These are phyloP conservation scores for Sphagnum tenellum DNA, from an alignment of 225 moss, liverwort and hornwort genomes.

Conservation along the genomic window DNA sequence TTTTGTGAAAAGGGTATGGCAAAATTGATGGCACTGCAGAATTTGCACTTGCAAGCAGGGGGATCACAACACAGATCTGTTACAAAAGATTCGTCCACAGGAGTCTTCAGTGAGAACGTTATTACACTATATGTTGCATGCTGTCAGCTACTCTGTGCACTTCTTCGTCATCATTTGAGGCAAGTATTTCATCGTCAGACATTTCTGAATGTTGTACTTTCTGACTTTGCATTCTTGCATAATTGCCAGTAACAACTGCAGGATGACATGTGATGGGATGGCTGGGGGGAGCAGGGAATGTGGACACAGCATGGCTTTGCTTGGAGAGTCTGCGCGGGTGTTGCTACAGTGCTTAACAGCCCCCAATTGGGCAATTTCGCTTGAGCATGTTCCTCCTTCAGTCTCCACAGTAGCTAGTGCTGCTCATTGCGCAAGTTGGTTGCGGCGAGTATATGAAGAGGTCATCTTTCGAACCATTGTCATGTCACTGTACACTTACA, in stretches of 20 bases:
- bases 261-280: not conserved
- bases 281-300: conserved; percentile 49
- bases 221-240: no score
- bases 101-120: conserved; percentile 15
- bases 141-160: conserved; percentile 83
- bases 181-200: conserved; percentile 7
- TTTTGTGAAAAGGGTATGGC: conserved; percentile 39
- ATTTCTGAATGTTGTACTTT: no score
- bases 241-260: no score
- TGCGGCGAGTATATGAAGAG: conserved; percentile 93
- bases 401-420: conserved; percentile 31
- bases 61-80: no score
- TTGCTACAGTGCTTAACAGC: conserved; percentile 64
- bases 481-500: no score
- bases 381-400: conserved; percentile 13
- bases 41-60: no score
- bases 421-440: conserved; percentile 74
- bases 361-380: conserved; percentile 41
- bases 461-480: conserved; percentile 12
- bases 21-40: no score
- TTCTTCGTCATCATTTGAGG: conserved; percentile 80
- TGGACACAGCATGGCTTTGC: conserved; percentile 81
- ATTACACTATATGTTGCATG: conserved; percentile 68
- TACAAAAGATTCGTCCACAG: not conserved
- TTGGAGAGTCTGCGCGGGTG: conserved; percentile 76